phyloP scores from a whole-genome alignment of 1,139 yeast species.

The Saccharomycopsis hybrid region DNA sequence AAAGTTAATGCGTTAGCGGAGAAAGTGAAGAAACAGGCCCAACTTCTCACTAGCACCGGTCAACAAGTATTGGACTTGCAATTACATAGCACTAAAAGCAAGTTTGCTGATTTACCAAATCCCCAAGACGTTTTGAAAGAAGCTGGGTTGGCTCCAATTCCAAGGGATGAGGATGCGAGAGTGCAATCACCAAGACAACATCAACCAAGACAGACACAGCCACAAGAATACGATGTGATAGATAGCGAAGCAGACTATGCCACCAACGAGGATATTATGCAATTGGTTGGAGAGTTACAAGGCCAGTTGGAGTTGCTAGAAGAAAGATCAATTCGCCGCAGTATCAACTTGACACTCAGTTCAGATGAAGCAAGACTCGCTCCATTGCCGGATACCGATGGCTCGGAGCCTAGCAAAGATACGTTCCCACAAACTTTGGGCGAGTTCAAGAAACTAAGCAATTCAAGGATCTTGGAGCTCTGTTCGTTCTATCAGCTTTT shows the following conservation, averaged over 20 bases:
- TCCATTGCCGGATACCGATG: constrained; percentile 64
- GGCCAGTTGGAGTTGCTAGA: constrained; percentile 73
- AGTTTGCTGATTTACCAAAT: constrained; percentile 23
- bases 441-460: constrained; percentile 39
- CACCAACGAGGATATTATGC: constrained; percentile 77
- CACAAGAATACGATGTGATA: neutral
- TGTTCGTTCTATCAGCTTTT: constrained; percentile 19
- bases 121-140: neutral
- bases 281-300: constrained; percentile 82
- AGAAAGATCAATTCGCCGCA: constrained; percentile 56
- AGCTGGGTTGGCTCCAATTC: neutral
- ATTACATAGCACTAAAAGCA: constrained; percentile 38
- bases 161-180: neutral
- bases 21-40: constrained; percentile 43
- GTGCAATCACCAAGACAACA: constrained; percentile 8
- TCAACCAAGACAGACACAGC: neutral
- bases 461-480: constrained; percentile 24
- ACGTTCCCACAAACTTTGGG: constrained; percentile 55
- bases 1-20: constrained; percentile 40
- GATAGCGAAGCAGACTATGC: constrained; percentile 37
- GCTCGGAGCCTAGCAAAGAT: constrained; percentile 52
- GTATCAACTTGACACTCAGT: constrained; percentile 42
- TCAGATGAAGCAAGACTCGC: constrained; percentile 36
- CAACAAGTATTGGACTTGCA: constrained; percentile 68
- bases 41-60: constrained; percentile 59